Evolutionary conservation across 495 filamentous ascomycete genomes (phyloP).

Genomic region (Ascobolus immersus): DNA sequence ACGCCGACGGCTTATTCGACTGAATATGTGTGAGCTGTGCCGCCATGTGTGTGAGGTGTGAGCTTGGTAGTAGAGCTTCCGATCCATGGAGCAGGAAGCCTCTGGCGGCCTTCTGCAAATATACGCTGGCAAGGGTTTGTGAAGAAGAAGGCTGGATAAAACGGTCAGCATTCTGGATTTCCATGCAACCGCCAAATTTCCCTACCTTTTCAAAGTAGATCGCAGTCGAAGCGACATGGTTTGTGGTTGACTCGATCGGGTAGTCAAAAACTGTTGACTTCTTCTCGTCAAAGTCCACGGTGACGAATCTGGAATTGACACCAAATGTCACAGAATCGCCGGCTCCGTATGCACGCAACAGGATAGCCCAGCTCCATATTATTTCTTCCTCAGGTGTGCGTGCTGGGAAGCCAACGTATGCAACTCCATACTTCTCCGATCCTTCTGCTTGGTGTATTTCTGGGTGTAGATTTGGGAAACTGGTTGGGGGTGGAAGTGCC

Average conservation of each 20-base stretch:
- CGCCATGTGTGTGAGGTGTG: conserved; percentile 3
- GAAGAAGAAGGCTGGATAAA: too few species aligned
- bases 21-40: conserved; percentile 8
- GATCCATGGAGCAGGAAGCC: too few species aligned
- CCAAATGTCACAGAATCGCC: conserved; percentile 18
- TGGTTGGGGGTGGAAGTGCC: too few species aligned
- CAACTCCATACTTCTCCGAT: too few species aligned
- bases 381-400: conserved; percentile 10
- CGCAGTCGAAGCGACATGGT: not conserved
- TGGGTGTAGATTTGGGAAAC: too few species aligned
- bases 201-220: not conserved
- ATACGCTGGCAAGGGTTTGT: too few species aligned
- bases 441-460: too few species aligned
- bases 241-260: not conserved
- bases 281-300: conserved; percentile 16
- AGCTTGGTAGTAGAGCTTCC: too few species aligned
- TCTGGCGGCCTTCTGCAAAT: too few species aligned
- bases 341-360: conserved; percentile 19
- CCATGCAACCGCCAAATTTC: conserved; percentile 1
- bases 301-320: conserved; percentile 16
- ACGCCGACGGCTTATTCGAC: not conserved
- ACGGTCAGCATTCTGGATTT: conserved; percentile 3
- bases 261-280: too few species aligned
- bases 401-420: too few species aligned
- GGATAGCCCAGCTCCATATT: conserved; percentile 19